Percentiles rank a stretch among this genome's conserved stretches.
Conservation (phyloP, 2,329 filamentous ascomycete species). For the Diaporthe ilicicola region DNA sequence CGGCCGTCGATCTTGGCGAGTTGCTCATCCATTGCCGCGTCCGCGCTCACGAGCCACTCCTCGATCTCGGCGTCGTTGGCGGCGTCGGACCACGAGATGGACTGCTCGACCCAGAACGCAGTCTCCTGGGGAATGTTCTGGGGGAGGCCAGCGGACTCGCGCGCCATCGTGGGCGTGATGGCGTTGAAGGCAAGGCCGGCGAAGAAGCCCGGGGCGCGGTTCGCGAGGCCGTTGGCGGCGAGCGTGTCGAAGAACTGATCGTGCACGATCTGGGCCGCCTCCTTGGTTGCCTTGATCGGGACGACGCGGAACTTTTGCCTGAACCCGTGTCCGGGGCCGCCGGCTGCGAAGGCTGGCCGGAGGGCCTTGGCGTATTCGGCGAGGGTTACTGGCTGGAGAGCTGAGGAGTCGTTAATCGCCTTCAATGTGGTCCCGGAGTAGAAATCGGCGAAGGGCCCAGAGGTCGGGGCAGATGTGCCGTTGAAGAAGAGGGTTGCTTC, state of each 20-base stretch:
- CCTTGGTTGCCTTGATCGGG: slow-evolving; percentile 7
- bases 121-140: not conserved
- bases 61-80: not conserved
- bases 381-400: not conserved
- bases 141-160: not conserved
- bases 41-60: slow-evolving; percentile 5
- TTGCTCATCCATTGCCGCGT: slow-evolving; percentile 7
- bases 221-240: not conserved
- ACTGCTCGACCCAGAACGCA: slow-evolving; percentile 18
- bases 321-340: not conserved
- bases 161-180: not conserved
- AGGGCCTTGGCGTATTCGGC: not conserved
- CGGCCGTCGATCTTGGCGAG: not conserved
- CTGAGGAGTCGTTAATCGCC: not conserved
- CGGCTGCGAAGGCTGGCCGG: not conserved
- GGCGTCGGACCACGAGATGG: not conserved
- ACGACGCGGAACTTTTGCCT: slow-evolving; percentile 11
- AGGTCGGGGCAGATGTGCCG: slow-evolving; percentile 7
- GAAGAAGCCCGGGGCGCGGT: slow-evolving; percentile 4
- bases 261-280: slow-evolving; percentile 13
- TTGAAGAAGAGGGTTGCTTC: slow-evolving; percentile 21
- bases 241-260: slow-evolving; percentile 15
- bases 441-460: slow-evolving; percentile 16
- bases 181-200: slow-evolving; percentile 10
- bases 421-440: not conserved